These are phyloP conservation scores for Gnetum montanum DNA, from an alignment of 75 land plant genomes.

Conservation along the genomic window DNA sequence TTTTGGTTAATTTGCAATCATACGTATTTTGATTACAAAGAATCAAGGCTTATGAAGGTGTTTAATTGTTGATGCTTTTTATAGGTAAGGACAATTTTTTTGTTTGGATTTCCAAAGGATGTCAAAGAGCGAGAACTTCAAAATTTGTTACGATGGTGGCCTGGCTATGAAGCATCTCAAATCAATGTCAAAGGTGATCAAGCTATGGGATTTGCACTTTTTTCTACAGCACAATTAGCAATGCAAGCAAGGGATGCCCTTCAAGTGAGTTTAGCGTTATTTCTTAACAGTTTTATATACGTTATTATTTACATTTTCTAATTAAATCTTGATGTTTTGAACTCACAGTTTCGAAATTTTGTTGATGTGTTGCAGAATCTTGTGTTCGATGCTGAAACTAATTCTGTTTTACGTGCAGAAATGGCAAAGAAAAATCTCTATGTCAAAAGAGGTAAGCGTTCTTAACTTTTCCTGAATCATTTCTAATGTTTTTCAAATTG, in stretches of 20 bases:
- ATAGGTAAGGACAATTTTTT: slow-evolving; percentile 90
- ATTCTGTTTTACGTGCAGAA: slow-evolving; percentile 82
- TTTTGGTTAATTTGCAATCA: too few relatives aligned
- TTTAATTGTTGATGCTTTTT: too few relatives aligned
- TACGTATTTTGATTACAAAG: too few relatives aligned
- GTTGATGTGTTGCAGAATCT: slow-evolving; percentile 52
- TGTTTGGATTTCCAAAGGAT: slow-evolving; percentile 85
- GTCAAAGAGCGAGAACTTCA: slow-evolving; percentile 98
- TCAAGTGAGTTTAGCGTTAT: slow-evolving; percentile 58
- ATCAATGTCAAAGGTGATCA: slow-evolving; percentile 92
- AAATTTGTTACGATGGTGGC: slow-evolving; percentile 91
- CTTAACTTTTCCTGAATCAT: neutral
- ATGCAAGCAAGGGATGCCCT: slow-evolving; percentile 88
- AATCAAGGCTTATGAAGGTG: too few relatives aligned
- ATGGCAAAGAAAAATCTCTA: slow-evolving; percentile 99
- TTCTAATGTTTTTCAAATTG: neutral
- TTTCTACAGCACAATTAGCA: slow-evolving; percentile 69
- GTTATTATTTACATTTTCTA: neutral
- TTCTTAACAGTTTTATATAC: neutral
- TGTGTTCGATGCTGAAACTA: slow-evolving; percentile 89
- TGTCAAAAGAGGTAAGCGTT: slow-evolving; percentile 69
- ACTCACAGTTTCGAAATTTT: neutral
- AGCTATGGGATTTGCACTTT: slow-evolving; percentile 97
- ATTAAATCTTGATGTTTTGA: neutral
- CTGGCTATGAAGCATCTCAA: slow-evolving; percentile 99